Base-by-base conservation (phyloP, 2,329 filamentous ascomycete genomes). In the Hirsutella minnesotensis region DNA sequence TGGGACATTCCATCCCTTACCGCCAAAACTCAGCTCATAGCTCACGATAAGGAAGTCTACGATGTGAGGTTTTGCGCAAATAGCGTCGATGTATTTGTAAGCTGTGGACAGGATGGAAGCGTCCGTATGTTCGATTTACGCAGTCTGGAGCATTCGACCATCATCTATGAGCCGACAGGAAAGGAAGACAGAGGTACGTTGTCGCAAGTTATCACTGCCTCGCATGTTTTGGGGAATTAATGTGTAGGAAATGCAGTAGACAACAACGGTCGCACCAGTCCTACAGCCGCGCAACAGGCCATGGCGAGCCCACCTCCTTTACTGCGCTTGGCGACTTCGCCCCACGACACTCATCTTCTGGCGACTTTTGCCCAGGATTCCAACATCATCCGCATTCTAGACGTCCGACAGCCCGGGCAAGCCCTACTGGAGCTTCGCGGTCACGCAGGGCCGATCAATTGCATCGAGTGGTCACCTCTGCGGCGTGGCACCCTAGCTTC, bases 1-100 rank as follows among this genome's bases (percentile, higher is more conserved):
- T 98, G 92, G 92, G 92, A 98, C 61, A 98, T 98, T 44, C 92
- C 92, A 3, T 95, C 92, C 1, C 71, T 98, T 48, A 98, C 92
- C 1, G 92, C 92, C 41, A 98, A 98, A 67, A 98, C 92, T 2
- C 92, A 98, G 61, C 71, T 98, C 38, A 98, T 98, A 63, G 92
- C 92, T 18, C 92, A 98, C 61, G 92, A 98, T 66, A 96, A 96
- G 64, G 92, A 98, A 64, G 92, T 98, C 5, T 98, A 95, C 56
- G 92, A 98, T 60, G 92, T 98, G 39, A 81, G 92, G 18, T 98
- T 98, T 66, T 98, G 92, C 65, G 92, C 92, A 39, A 92, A 94
- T 53, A 95, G 88, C 54, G 87, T 95, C n/a, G 92, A 98, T 56
- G 89, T 96, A 2, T 98, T 98, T 61, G 92, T 96, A 27, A 95